A percentile compares a stretch with the other conserved stretches of the same genome.
Evolutionary conservation across 139 green algal genomes (phyloP).

Genomic region (Coccomyxa sp.): DNA sequence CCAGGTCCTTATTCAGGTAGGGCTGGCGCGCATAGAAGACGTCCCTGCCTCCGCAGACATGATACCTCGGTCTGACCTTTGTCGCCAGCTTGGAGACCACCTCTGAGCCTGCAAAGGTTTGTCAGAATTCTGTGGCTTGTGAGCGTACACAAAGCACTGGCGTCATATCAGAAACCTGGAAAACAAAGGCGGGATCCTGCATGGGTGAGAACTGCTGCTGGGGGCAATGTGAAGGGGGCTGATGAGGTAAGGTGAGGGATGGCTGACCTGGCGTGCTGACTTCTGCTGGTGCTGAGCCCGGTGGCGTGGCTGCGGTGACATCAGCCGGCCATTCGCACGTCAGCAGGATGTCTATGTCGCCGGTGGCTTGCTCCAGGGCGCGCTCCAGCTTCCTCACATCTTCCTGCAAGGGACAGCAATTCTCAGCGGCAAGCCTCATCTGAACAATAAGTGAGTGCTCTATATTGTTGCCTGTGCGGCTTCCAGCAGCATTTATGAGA

Average conservation of each 20-base stretch:
- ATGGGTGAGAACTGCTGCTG: too few species aligned
- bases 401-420: conserved; percentile 5
- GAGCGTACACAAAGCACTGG: too few species aligned
- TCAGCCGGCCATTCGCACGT: conserved; percentile 79
- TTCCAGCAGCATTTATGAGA: neutral
- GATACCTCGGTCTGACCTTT: conserved; percentile 58
- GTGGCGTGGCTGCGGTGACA: conserved; percentile 29
- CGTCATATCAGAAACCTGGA: too few species aligned
- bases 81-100: conserved; percentile 37
- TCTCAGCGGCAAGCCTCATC: too few species aligned
- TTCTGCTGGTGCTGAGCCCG: neutral
- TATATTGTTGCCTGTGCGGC: neutral
- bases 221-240: too few species aligned
- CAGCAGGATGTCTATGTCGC: conserved; percentile 84
- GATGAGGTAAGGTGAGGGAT: too few species aligned
- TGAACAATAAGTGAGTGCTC: too few species aligned
- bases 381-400: conserved; percentile 61
- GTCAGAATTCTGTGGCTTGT: too few species aligned
- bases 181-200: too few species aligned
- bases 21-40: conserved; percentile 67
- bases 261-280: conserved; percentile 3
- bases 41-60: conserved; percentile 44
- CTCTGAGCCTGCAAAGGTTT: neutral
- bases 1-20: conserved; percentile 78
- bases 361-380: conserved; percentile 36